Percentiles rank a stretch among this genome's conserved stretches.
phyloP scores from a whole-genome alignment of 78 protist species.

The Tieghemostelium lacteum region DNA sequence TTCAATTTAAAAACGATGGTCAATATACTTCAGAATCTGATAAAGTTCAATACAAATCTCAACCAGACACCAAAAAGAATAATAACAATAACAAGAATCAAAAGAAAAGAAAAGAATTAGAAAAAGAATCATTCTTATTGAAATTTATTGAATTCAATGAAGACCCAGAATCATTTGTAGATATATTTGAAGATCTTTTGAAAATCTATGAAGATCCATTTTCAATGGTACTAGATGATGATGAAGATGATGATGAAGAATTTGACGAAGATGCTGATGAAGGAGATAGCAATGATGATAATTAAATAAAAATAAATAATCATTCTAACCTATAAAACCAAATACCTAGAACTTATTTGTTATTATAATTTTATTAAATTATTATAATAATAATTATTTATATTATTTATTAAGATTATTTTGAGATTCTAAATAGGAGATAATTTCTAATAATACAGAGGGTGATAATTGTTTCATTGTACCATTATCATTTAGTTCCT shows the following conservation, averaged over 20 bases:
- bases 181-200: not conserved
- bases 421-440: constrained; percentile 5
- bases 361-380: too few relatives aligned
- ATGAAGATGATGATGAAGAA: constrained; percentile 11
- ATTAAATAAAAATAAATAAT: not conserved
- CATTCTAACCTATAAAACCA: too few relatives aligned
- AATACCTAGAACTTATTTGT: too few relatives aligned
- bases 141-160: not conserved
- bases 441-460: constrained; percentile 2
- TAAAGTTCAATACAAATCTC: not conserved
- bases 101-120: constrained; percentile 25
- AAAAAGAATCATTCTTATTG: not conserved
- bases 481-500: constrained; percentile 30
- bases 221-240: not conserved
- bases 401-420: not conserved
- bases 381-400: not conserved
- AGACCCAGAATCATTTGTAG: not conserved
- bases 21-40: not conserved
- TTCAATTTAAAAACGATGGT: not conserved
- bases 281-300: not conserved
- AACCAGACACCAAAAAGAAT: not conserved
- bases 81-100: not conserved
- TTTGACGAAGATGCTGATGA: not conserved
- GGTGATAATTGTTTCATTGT: constrained; percentile 17
- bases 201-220: constrained; percentile 37